phyloP scores from a whole-genome alignment of 2,329 filamentous ascomycete species.

The Tolypocladium capitatum region DNA sequence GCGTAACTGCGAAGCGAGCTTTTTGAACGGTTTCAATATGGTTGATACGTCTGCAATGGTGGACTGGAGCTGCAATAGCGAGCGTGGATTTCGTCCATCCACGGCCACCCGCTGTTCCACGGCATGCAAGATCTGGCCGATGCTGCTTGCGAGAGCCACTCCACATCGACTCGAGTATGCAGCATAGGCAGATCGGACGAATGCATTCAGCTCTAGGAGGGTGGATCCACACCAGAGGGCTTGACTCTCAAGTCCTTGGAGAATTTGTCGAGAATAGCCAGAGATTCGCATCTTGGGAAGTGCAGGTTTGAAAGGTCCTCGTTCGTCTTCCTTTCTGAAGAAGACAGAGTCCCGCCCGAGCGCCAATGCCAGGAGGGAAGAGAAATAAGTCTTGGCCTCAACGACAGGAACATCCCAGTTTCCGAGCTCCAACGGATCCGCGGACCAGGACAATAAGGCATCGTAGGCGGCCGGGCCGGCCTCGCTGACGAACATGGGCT shows the following conservation, averaged over 20 bases:
- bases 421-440: constrained; percentile 24
- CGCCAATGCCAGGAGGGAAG: constrained; percentile 50
- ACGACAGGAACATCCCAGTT: constrained; percentile 29
- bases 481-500: constrained; percentile 51
- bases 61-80: constrained; percentile 39
- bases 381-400: constrained; percentile 33
- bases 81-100: constrained; percentile 26
- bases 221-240: constrained; percentile 35
- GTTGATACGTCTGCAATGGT: constrained; percentile 31
- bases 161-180: constrained; percentile 29
- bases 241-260: constrained; percentile 31
- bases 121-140: constrained; percentile 33
- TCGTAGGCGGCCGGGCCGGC: constrained; percentile 54
- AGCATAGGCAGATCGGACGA: constrained; percentile 32
- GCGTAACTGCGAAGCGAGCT: constrained; percentile 34
- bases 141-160: constrained; percentile 38
- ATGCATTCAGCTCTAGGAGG: constrained; percentile 30
- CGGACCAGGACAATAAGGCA: constrained; percentile 34
- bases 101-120: constrained; percentile 35
- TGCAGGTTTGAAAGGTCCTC: constrained; percentile 36
- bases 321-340: constrained; percentile 46
- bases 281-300: constrained; percentile 36
- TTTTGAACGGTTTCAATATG: constrained; percentile 38
- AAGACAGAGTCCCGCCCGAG: constrained; percentile 61
- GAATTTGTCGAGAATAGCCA: constrained; percentile 38